Conservation (phyloP, 192 early-diverging fungal species). For the Podila epicladia region DNA sequence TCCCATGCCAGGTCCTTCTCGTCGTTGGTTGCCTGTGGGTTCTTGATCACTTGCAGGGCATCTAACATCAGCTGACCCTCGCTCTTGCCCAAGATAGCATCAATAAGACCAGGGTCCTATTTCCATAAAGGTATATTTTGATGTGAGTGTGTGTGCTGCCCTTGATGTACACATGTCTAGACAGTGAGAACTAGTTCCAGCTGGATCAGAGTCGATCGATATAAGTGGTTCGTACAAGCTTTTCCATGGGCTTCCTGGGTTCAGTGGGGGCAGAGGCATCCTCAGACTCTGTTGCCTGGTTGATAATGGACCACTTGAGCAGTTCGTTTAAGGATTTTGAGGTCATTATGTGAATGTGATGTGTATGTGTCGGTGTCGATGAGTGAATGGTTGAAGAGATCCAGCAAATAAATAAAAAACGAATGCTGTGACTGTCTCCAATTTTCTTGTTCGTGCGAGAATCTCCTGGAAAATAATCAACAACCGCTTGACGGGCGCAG, state of each 20-base stretch:
- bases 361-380: constrained; percentile 11
- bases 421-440: neutral
- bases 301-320: constrained; percentile 90
- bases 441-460: too few relatives aligned
- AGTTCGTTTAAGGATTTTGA: constrained; percentile 69
- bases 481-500: too few relatives aligned
- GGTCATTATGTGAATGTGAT: constrained; percentile 3
- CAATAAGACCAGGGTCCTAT: constrained; percentile 87
- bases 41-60: constrained; percentile 75
- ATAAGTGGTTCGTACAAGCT: constrained; percentile 16
- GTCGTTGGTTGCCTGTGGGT: constrained; percentile 64
- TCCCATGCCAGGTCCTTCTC: constrained; percentile 88
- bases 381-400: constrained; percentile 2
- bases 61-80: constrained; percentile 90
- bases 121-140: constrained; percentile 11
- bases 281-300: constrained; percentile 69
- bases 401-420: neutral
- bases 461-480: too few relatives aligned
- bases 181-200: too few relatives aligned
- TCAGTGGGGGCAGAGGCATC: constrained; percentile 62
- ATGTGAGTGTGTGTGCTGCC: neutral
- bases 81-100: constrained; percentile 93
- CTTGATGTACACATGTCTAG: too few relatives aligned
- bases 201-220: too few relatives aligned
- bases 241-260: constrained; percentile 44